Conservation (phyloP, 306 rosid species). For the Vigna nakashimae region DNA sequence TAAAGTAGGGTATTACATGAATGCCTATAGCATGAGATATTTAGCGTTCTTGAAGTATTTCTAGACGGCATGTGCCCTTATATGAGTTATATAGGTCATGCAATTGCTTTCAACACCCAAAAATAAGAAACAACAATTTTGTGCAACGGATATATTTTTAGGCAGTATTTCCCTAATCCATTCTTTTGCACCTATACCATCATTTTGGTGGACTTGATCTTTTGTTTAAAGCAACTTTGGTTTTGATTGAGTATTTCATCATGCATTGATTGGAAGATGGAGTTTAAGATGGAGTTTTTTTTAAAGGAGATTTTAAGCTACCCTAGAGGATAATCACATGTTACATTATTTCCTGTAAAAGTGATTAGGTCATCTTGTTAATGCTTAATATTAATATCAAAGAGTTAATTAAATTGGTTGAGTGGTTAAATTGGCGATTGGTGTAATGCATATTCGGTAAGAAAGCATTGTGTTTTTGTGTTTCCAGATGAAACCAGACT, state of each 20-base stretch:
- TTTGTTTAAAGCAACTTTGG: background rate
- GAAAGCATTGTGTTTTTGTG: background rate
- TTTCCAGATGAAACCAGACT: background rate
- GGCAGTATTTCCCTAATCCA: background rate
- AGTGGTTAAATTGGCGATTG: background rate
- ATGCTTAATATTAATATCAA: background rate
- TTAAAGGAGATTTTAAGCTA: background rate
- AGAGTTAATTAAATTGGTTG: background rate
- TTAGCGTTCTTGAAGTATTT: constrained; percentile 33
- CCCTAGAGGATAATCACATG: background rate
- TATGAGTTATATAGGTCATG: background rate
- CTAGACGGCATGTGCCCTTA: constrained; percentile 21
- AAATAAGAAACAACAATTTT: background rate
- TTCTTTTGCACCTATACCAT: constrained; percentile 11
- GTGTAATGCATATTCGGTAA: background rate
- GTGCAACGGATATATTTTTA: constrained; percentile 11
- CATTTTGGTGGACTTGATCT: constrained; percentile 7
- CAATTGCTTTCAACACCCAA: background rate
- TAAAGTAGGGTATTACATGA: constrained; percentile 15
- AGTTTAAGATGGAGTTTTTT: background rate
- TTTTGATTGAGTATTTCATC: background rate
- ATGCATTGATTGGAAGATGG: background rate
- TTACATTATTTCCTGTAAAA: background rate
- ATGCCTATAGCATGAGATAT: constrained; percentile 3
- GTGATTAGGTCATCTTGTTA: background rate